Conservation (phyloP, 1,139 yeast genomes). For the Saccharomycopsis hybrid region DNA sequence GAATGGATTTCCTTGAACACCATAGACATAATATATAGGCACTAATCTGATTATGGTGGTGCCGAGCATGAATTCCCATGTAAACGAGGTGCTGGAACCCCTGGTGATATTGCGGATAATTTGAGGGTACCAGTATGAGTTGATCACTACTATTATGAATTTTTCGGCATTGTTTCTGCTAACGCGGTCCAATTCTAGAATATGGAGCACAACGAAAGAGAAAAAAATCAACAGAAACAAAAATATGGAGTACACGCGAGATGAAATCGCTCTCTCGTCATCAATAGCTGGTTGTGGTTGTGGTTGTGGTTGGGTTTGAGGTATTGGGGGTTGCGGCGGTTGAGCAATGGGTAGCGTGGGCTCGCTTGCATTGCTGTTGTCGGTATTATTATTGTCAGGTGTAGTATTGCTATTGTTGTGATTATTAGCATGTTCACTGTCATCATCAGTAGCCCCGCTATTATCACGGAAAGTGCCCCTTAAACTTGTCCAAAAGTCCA, state of each 20-base stretch:
- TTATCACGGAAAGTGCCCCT: slow-evolving; percentile 40
- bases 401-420: slow-evolving; percentile 3
- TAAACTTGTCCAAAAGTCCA: slow-evolving; percentile 56
- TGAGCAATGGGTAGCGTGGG: too few species aligned
- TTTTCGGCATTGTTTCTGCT: slow-evolving; percentile 56
- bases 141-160: slow-evolving; percentile 42
- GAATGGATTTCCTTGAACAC: slow-evolving; percentile 42
- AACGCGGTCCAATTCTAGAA: slow-evolving; percentile 57
- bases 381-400: slow-evolving; percentile 24
- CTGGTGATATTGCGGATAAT: slow-evolving; percentile 70
- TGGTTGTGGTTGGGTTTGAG: slow-evolving; percentile 18
- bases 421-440: too few species aligned
- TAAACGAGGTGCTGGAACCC: slow-evolving; percentile 61
- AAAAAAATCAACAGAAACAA: too few species aligned
- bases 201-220: slow-evolving; percentile 50
- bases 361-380: slow-evolving; percentile 22
- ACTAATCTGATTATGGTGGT: slow-evolving; percentile 54
- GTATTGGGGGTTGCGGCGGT: slow-evolving; percentile 10
- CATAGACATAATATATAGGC: slow-evolving; percentile 60
- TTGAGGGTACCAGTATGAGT: slow-evolving; percentile 90
- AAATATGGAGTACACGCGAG: slow-evolving; percentile 55
- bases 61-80: slow-evolving; percentile 66
- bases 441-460: slow-evolving; percentile 20
- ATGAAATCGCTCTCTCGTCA: slow-evolving; percentile 54
- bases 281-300: slow-evolving; percentile 24